Conservation (phyloP, 2,329 filamentous ascomycete genomes). For the Cordyceps javanica region DNA sequence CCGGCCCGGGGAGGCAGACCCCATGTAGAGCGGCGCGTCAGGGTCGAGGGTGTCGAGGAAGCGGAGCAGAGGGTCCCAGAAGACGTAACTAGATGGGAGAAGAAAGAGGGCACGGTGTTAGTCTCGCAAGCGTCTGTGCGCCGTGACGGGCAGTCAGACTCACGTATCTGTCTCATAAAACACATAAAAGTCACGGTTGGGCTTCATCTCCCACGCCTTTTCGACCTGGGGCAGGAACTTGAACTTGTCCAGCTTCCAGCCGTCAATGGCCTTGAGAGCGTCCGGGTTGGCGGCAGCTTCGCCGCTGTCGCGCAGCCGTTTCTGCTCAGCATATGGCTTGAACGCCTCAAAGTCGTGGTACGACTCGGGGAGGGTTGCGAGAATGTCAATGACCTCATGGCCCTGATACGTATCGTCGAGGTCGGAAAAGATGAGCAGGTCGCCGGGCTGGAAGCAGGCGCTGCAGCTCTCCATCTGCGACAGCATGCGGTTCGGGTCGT, state of each 20-base stretch:
- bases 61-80: conserved; percentile 16
- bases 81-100: conserved; percentile 10
- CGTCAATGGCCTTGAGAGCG: conserved; percentile 28
- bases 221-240: conserved; percentile 53
- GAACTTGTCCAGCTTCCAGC: conserved; percentile 51
- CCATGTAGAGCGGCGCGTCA: neutral
- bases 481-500: neutral
- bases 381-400: conserved; percentile 37
- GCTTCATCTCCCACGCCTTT: conserved; percentile 39
- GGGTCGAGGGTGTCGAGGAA: conserved; percentile 14
- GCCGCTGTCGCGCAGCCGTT: conserved; percentile 26
- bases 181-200: conserved; percentile 47
- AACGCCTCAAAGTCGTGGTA: conserved; percentile 31
- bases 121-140: neutral
- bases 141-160: conserved; percentile 13
- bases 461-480: conserved; percentile 47
- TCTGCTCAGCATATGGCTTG: conserved; percentile 35
- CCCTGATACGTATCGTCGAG: conserved; percentile 39
- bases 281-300: conserved; percentile 25
- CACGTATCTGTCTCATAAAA: conserved; percentile 53
- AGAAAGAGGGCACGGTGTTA: neutral
- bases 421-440: conserved; percentile 46
- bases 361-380: conserved; percentile 36
- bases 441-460: conserved; percentile 23
- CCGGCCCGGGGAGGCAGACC: conserved; percentile 9